These are phyloP conservation scores for Ceratocystiopsis sp. DNA, from an alignment of 2,329 filamentous ascomycete species.

Conservation along the genomic window DNA sequence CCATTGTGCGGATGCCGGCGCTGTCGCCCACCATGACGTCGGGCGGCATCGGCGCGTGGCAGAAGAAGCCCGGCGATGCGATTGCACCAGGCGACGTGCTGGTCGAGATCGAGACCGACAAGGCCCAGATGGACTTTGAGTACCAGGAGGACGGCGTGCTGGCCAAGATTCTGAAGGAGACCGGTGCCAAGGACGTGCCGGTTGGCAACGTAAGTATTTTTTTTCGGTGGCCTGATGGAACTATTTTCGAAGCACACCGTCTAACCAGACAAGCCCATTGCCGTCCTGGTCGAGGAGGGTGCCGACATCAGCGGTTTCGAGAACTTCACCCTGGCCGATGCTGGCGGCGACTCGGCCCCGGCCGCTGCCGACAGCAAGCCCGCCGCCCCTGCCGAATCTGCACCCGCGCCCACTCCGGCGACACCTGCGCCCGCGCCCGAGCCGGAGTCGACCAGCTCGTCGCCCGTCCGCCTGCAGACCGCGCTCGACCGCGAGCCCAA, in stretches of 20 bases:
- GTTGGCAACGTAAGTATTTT: constrained; percentile 67
- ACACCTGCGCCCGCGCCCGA: constrained; percentile 34
- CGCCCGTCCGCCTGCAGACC: constrained; percentile 63
- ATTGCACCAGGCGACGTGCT: constrained; percentile 85
- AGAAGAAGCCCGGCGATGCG: constrained; percentile 86
- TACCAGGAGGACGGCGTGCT: constrained; percentile 78
- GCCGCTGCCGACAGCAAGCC: constrained; percentile 48
- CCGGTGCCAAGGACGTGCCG: constrained; percentile 81
- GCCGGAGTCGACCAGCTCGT: constrained; percentile 51
- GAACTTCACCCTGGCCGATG: constrained; percentile 74
- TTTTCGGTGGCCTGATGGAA: neutral
- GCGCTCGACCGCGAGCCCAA: constrained; percentile 68
- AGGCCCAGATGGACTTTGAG: constrained; percentile 89
- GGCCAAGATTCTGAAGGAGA: constrained; percentile 81
- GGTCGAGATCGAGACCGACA: constrained; percentile 86
- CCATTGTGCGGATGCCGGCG: constrained; percentile 92
- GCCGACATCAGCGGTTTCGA: constrained; percentile 78
- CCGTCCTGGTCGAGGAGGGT: constrained; percentile 83
- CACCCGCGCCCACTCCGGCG: constrained; percentile 32
- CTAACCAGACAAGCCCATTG: constrained; percentile 56
- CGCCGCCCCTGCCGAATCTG: constrained; percentile 21
- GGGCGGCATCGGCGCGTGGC: constrained; percentile 93
- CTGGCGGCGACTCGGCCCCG: constrained; percentile 60
- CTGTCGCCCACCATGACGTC: constrained; percentile 95
- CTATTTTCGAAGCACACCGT: neutral